Conservation (phyloP, 208 protist species). For the Trypanosomatidae sp. region DNA sequence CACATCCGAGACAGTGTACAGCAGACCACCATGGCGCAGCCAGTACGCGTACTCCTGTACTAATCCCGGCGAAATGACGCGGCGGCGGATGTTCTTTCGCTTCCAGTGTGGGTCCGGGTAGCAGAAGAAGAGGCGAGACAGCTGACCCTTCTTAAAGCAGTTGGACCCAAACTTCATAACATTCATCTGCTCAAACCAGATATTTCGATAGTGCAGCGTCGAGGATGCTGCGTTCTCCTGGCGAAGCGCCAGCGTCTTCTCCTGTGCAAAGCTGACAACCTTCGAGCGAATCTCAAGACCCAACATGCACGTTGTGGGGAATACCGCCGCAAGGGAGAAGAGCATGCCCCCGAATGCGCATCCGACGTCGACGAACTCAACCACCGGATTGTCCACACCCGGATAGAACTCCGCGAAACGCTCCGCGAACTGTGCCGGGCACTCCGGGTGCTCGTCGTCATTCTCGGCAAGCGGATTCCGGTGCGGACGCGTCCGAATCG, state of each 20-base stretch:
- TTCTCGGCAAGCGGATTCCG: slow-evolving; percentile 94
- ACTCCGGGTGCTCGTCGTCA: slow-evolving; percentile 81
- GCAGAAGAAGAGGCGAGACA: slow-evolving; percentile 97
- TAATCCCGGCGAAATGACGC: slow-evolving; percentile 96
- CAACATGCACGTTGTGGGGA: slow-evolving; percentile 93
- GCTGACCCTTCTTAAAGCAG: slow-evolving; percentile 96
- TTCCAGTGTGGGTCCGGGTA: slow-evolving; percentile 99
- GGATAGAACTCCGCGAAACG: slow-evolving; percentile 47
- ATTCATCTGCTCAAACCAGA: slow-evolving; percentile 96
- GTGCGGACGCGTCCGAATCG: slow-evolving; percentile 90
- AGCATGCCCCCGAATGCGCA: slow-evolving; percentile 98
- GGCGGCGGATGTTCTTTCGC: slow-evolving; percentile 95
- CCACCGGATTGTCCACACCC: slow-evolving; percentile 28
- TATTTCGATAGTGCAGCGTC: slow-evolving; percentile 92
- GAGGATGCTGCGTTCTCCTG: slow-evolving; percentile 52
- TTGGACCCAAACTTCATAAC: slow-evolving; percentile 98
- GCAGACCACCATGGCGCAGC: slow-evolving; percentile 89
- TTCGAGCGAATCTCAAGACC: slow-evolving; percentile 97
- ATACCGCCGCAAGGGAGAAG: slow-evolving; percentile 85
- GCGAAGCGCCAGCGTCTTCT: slow-evolving; percentile 63
- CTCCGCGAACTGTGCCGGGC: slow-evolving; percentile 60
- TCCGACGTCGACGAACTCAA: slow-evolving; percentile 96
- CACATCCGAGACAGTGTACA: slow-evolving; percentile 98
- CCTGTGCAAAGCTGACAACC: slow-evolving; percentile 93
- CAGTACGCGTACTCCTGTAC: slow-evolving; percentile 97